phyloP scores from a whole-genome alignment of 805 yeast species.

The Blastobotrys peoriensis region DNA sequence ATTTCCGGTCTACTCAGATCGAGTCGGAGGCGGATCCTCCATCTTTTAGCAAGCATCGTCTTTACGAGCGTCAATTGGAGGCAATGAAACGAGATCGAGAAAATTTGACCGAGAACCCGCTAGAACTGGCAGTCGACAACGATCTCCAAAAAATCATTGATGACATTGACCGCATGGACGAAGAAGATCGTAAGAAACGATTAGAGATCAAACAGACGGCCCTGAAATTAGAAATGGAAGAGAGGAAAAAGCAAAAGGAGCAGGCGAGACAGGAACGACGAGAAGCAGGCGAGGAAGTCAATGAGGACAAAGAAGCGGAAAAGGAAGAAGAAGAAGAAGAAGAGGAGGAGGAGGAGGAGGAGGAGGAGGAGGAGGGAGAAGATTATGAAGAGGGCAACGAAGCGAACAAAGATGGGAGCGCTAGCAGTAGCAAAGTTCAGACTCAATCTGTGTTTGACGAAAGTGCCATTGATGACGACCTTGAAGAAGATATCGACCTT shows the following conservation, averaged over 20 bases:
- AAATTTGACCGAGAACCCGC: constrained; percentile 15
- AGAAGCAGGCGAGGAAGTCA: neutral
- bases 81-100: constrained; percentile 5
- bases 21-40: constrained; percentile 69
- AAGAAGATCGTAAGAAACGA: constrained; percentile 3
- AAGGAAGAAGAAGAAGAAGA: constrained; percentile 4
- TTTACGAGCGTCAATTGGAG: constrained; percentile 35
- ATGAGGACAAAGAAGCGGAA: constrained; percentile 5
- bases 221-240: neutral
- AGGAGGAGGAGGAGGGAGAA: constrained; percentile 2
- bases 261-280: neutral
- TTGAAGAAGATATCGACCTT: neutral
- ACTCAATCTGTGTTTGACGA: neutral
- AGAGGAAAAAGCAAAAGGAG: constrained; percentile 1
- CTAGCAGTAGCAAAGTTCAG: neutral
- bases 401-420: neutral
- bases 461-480: neutral
- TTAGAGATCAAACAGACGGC: neutral
- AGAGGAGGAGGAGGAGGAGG: constrained; percentile 1
- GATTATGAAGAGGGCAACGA: neutral
- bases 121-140: constrained; percentile 13
- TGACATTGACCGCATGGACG: constrained; percentile 9
- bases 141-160: constrained; percentile 3
- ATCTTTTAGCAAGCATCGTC: constrained; percentile 60
- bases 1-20: constrained; percentile 51